Evolutionary conservation across 2,329 filamentous ascomycete species (phyloP), one percentile per base, ranked within the genome.

Genomic region (Diaporthe batatas): DNA sequence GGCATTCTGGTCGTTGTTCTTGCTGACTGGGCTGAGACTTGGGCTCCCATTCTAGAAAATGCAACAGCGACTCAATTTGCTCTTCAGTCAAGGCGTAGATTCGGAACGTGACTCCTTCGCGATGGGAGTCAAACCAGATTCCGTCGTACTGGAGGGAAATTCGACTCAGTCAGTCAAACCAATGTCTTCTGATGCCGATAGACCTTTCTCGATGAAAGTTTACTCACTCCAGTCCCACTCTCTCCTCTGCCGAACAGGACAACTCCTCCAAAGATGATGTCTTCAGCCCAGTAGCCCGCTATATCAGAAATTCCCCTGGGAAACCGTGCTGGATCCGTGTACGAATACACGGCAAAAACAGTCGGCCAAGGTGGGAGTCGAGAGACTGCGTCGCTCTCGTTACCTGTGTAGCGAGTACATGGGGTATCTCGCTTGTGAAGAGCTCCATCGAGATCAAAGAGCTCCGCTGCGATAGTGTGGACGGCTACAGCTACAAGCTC

Each of bases 221-320:
- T 2, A 71, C 68, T 51, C 6, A 58, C 68, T 3, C 49, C 68
- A 11, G 54, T 64, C 21, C 69, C 47, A 18, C 47, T 54, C 10
- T 71, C 69, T 18, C 54, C 57, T n/a, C 73, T n/a, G 23, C 77
- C 76, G 51, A 79, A 79, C 1, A 78, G 34, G 12, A 75, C 73
- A 0, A 79, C 77, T 6, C 79, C 78, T 1, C 79, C 79, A 0
- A 81, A 71, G 34, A 80, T 79, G 3, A 74, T 74, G 2, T 69
- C 70, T 68, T 81, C 79, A 4, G 77, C 79, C 79, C 79, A 81
- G 58, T 79, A 80, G 1, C 78, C 79, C 1, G 78, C 78, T 25
- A 76, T 64, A 51, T 80, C 78, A 3, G 78, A 77, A 16, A 79
- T 57, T 11, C 77, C 78, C 6, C 77, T 58, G 8, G 78, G 79